Evolutionary conservation across 2,329 filamentous ascomycete species (phyloP), one percentile per base, ranked within the genome.

Genomic region (Penicillium aurantiogriseum): DNA sequence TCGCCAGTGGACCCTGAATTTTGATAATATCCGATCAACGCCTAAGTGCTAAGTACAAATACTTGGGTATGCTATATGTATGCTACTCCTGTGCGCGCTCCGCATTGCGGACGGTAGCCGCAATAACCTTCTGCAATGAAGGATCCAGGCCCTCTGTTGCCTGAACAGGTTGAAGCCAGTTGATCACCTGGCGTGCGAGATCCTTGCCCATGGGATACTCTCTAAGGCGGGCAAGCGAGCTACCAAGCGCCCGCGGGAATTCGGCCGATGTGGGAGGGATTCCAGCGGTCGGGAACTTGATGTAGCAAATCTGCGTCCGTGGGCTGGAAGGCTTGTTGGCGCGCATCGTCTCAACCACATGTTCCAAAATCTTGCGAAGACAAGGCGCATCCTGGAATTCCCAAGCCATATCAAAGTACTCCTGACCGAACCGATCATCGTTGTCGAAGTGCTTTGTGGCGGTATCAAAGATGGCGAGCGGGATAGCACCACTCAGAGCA

Each of bases 401-500:
- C 2, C 85, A 80, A 63, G 96, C 89, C 77, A 95, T 83, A 67
- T 89, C 80, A 74, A 94, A 97, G 76, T 97, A 96, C 23, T 83
- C 78, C 67, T 88, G 86, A 3, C 86, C 91, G 7, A 91, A 81
- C 1, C 80, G 77, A 2, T 86, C 76, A 58, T 83, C 84, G 71
- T 88, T 86, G 63, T 89, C 86, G 51, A 89, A 84, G 67, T 96
- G 88, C 72, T 89, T 91, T 77, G 87, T 86, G 6, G 92, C 88
- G 23, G 91, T 86, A 68, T 96, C 91, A 69, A 96, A 97, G 47
- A 99, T 90, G 39, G 93, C 92, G 55, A 92, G 84, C 2, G 94
- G 92, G 64, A 99, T 96, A 17, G 91, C 94, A n/a, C 94, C 94
- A 59, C 89, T 90, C 62, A 97, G 81, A 10, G 91, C 91, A 4